Conservation (phyloP, 225 moss, liverwort and hornwort genomes). For the Marchantia paleacea region DNA sequence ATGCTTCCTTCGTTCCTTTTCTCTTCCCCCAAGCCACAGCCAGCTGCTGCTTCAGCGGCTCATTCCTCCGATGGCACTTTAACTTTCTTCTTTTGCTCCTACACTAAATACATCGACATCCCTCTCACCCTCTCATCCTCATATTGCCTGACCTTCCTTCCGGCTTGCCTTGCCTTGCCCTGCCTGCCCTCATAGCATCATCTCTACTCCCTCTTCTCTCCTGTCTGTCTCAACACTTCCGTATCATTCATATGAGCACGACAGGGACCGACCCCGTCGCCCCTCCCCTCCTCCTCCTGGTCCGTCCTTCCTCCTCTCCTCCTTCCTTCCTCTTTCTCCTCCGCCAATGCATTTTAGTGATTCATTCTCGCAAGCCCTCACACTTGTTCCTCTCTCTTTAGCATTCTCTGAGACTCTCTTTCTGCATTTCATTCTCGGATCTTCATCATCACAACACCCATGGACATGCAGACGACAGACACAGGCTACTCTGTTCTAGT, state of each 20-base stretch:
- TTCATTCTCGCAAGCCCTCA: background rate
- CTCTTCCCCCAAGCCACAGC: background rate
- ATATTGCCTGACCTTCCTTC: background rate
- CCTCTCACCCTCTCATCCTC: background rate
- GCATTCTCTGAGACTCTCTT: background rate
- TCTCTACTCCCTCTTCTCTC: background rate
- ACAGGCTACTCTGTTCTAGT: background rate
- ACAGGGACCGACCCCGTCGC: conserved; percentile 1
- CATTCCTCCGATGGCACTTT: background rate
- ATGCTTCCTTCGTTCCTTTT: background rate
- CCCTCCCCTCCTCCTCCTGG: background rate
- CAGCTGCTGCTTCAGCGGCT: conserved; percentile 6
- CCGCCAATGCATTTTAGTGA: background rate
- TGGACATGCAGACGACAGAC: background rate
- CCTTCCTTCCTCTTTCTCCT: background rate
- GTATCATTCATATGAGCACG: background rate
- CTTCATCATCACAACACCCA: background rate
- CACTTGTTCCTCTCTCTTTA: background rate
- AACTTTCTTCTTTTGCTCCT: background rate
- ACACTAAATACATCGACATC: conserved; percentile 1
- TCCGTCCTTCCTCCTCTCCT: background rate
- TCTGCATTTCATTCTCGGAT: background rate
- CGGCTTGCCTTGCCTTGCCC: background rate
- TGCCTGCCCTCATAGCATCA: conserved; percentile 3
- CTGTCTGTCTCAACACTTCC: background rate